Conservation (phyloP, 768 basidiomycete genomes). For the Lactarius sanguifluus region DNA sequence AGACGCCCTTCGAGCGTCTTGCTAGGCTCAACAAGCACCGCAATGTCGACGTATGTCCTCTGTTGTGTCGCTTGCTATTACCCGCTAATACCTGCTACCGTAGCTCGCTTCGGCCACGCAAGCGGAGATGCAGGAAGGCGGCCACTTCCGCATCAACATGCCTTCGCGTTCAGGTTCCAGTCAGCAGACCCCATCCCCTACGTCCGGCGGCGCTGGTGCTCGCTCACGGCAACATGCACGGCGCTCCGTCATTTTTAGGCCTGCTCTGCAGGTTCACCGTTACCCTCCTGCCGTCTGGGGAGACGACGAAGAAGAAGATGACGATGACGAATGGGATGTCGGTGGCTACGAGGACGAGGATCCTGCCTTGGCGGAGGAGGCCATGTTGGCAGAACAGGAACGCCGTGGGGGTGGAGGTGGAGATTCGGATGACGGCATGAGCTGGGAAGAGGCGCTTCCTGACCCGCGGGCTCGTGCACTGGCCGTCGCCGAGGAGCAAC, state of each 20-base stretch:
- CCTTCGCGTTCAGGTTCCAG: constrained; percentile 50
- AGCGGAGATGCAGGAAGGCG: constrained; percentile 61
- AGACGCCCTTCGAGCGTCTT: constrained; percentile 95
- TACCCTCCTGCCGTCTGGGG: constrained; percentile 84
- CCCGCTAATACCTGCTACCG: constrained; percentile 10
- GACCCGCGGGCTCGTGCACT: constrained; percentile 43
- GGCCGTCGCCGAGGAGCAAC: constrained; percentile 35
- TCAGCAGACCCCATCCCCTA: constrained; percentile 50
- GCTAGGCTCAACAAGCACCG: constrained; percentile 95
- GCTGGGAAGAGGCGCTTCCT: constrained; percentile 76
- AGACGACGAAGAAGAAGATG: constrained; percentile 64
- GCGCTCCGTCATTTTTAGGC: constrained; percentile 66
- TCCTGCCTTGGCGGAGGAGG: constrained; percentile 55
- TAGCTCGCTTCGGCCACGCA: constrained; percentile 77
- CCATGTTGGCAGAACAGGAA: constrained; percentile 47
- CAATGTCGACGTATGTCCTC: constrained; percentile 83
- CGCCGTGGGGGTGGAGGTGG: constrained; percentile 28
- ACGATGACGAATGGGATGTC: constrained; percentile 63
- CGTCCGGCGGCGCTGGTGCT: constrained; percentile 40
- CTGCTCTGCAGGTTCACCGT: constrained; percentile 62
- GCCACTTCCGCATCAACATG: constrained; percentile 54
- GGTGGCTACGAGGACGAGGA: constrained; percentile 73
- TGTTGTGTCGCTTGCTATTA: constrained; percentile 1
- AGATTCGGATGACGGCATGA: constrained; percentile 83
- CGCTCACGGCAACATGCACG: constrained; percentile 28